Evolutionary conservation across 805 yeast genomes (phyloP).

Genomic region (Isabelozyma pseudorhagii): DNA sequence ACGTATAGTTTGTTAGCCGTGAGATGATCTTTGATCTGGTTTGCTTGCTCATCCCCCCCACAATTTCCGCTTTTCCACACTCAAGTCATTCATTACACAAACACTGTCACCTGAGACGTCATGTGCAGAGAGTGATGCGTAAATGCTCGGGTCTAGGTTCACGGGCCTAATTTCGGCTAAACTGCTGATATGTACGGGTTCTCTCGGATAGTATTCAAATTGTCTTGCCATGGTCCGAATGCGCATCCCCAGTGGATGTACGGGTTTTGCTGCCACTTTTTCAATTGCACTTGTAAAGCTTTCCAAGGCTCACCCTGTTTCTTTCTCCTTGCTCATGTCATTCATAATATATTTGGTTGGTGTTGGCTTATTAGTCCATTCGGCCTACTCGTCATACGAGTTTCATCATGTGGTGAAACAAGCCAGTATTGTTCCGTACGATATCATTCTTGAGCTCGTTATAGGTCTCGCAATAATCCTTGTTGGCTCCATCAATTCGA

Average conservation of each 20-base stretch:
- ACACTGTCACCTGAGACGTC: background rate
- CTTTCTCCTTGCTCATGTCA: background rate
- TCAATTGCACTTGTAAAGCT: too few relatives aligned
- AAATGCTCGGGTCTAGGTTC: background rate
- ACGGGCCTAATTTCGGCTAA: background rate
- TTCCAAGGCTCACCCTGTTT: background rate
- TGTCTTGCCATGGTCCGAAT: too few relatives aligned
- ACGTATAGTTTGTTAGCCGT: background rate
- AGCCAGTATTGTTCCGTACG: conserved; percentile 33
- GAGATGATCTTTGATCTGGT: background rate
- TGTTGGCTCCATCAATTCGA: conserved; percentile 34
- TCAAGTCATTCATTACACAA: background rate
- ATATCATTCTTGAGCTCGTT: conserved; percentile 49
- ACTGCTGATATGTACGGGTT: too few relatives aligned
- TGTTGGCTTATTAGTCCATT: conserved; percentile 34
- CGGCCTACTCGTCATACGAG: conserved; percentile 55
- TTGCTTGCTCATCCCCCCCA: background rate
- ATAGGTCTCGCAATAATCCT: conserved; percentile 45
- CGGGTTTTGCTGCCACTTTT: background rate
- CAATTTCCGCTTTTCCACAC: background rate
- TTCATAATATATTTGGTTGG: conserved; percentile 12
- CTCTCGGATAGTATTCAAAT: too few relatives aligned
- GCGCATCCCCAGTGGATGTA: background rate
- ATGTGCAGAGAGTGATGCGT: background rate
- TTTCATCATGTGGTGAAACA: conserved; percentile 38